Evolutionary conservation across 2,329 filamentous ascomycete genomes (phyloP).

Genomic region (Exophiala aquamarina): DNA sequence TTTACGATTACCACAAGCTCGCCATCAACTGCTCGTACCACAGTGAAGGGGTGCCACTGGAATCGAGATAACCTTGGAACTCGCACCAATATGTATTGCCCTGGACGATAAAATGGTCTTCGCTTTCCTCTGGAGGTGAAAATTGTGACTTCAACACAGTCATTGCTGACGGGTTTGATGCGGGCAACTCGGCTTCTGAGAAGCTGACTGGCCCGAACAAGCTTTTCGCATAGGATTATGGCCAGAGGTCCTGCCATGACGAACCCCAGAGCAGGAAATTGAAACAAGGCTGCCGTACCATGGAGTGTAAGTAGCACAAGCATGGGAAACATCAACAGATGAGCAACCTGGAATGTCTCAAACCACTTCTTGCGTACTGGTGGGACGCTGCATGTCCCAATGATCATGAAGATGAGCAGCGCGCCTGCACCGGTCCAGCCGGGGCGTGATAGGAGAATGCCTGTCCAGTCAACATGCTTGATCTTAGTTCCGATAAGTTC

Average conservation of each 20-base stretch:
- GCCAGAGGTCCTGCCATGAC: background rate
- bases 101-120: background rate
- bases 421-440: constrained; percentile 3
- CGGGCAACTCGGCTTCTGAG: constrained; percentile 1
- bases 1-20: constrained; percentile 1
- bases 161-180: constrained; percentile 1
- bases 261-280: constrained; percentile 3
- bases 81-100: constrained; percentile 2
- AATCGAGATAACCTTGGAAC: constrained; percentile 1
- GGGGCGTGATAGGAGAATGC: background rate
- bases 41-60: constrained; percentile 6
- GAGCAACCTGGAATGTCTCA: constrained; percentile 2
- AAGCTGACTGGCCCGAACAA: constrained; percentile 1
- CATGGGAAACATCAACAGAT: constrained; percentile 5
- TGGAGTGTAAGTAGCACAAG: constrained; percentile 2
- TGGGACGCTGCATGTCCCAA: background rate
- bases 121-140: background rate
- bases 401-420: constrained; percentile 1
- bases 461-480: background rate
- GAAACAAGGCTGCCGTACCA: constrained; percentile 1
- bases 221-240: background rate
- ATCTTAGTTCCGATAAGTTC: constrained; percentile 1
- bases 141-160: constrained; percentile 1
- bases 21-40: background rate
- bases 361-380: constrained; percentile 1